A percentile compares a stretch with the other conserved stretches of the same genome.
Conservation (phyloP, 306 rosid species). For the Cucumis sativus region Cucumber_9930_V3 NC_026660.2:4474001-4474500, state of each 20-base stretch:
- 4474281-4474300: slow-evolving; percentile 98
- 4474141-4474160: background rate
- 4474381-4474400: too few relatives aligned
- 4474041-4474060: background rate
- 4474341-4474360: background rate
- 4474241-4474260: slow-evolving; percentile 99
- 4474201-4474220: slow-evolving; percentile 34
- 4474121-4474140: background rate
- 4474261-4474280: slow-evolving; percentile 80
- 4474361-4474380: background rate
- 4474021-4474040: background rate
- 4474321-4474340: slow-evolving; percentile 5
- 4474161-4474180: background rate
- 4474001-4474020: background rate
- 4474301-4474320: slow-evolving; percentile 98
- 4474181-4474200: background rate
- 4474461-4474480: background rate
- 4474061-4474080: background rate
- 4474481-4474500: background rate
- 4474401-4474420: too few relatives aligned
- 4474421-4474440: too few relatives aligned
- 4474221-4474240: slow-evolving; percentile 99
- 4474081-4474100: background rate
- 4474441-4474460: too few relatives aligned
- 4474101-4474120: background rate